These are phyloP conservation scores for Phytophthora brassicae DNA, from an alignment of 352 stramenopile genomes.

Conservation along the genomic window DNA sequence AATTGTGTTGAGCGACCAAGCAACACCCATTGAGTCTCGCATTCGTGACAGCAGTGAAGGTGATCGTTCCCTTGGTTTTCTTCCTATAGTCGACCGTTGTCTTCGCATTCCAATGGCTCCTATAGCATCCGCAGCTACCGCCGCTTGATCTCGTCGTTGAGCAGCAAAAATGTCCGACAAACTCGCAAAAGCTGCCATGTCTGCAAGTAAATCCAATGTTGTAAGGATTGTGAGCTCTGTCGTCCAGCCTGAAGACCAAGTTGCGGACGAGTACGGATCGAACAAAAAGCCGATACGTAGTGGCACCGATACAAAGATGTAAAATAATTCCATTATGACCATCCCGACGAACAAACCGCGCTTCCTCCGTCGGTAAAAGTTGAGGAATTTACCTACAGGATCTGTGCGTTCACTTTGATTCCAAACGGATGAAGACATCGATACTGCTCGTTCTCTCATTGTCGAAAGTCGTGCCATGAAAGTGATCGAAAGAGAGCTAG, in stretches of 20 bases:
- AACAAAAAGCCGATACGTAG: constrained; percentile 74
- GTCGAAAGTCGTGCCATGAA: constrained; percentile 14
- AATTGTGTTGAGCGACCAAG: constrained; percentile 74
- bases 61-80: constrained; percentile 5
- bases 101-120: constrained; percentile 22
- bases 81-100: constrained; percentile 1
- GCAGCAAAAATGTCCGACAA: constrained; percentile 56
- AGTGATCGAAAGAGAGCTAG: background rate
- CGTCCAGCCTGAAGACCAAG: constrained; percentile 40
- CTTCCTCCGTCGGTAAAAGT: constrained; percentile 22
- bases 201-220: constrained; percentile 50
- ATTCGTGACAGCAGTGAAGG: constrained; percentile 24
- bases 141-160: constrained; percentile 43
- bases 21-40: constrained; percentile 37
- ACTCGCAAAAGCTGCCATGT: constrained; percentile 41
- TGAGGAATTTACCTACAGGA: background rate
- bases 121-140: constrained; percentile 23
- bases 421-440: background rate
- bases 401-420: background rate
- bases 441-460: constrained; percentile 5
- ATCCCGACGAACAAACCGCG: constrained; percentile 32
- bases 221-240: constrained; percentile 50
- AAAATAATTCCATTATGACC: constrained; percentile 40
- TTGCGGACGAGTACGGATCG: constrained; percentile 38
- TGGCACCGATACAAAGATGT: constrained; percentile 58